These are phyloP conservation scores for Boletus huronensis DNA, from an alignment of 768 basidiomycete species.

Conservation along the genomic window DNA sequence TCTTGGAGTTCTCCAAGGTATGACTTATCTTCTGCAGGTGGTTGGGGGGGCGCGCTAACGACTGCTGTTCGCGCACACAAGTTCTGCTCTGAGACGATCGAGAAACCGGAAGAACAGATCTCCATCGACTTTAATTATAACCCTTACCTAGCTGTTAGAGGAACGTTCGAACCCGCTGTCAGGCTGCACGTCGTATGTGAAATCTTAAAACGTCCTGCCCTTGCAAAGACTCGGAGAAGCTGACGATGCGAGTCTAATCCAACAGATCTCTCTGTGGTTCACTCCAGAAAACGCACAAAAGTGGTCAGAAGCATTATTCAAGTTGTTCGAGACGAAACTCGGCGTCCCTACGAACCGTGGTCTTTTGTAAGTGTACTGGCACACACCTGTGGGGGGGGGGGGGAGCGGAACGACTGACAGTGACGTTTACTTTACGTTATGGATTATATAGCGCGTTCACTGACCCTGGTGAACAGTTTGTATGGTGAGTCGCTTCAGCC, in stretches of 20 bases:
- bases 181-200: conserved; percentile 30
- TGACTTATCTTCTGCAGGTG: background rate
- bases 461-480: conserved; percentile 4
- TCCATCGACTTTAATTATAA: conserved; percentile 52
- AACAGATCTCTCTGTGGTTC: conserved; percentile 52
- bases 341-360: conserved; percentile 48
- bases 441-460: background rate
- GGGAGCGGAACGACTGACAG: too few species aligned
- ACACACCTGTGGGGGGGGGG: too few species aligned
- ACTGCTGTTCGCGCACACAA: conserved; percentile 17
- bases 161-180: conserved; percentile 62
- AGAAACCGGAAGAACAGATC: too few species aligned
- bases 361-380: conserved; percentile 61
- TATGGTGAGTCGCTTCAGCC: background rate
- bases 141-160: conserved; percentile 53
- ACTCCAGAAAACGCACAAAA: conserved; percentile 42
- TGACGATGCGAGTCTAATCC: too few species aligned
- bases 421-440: background rate
- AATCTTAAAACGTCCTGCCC: background rate
- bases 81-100: too few species aligned
- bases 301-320: conserved; percentile 53
- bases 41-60: background rate
- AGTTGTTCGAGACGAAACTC: conserved; percentile 51
- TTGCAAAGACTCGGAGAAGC: too few species aligned
- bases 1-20: conserved; percentile 3